These are phyloP conservation scores for Trypanosomatidae sp. DNA, from an alignment of 208 protist species.

Conservation along the genomic window DNA sequence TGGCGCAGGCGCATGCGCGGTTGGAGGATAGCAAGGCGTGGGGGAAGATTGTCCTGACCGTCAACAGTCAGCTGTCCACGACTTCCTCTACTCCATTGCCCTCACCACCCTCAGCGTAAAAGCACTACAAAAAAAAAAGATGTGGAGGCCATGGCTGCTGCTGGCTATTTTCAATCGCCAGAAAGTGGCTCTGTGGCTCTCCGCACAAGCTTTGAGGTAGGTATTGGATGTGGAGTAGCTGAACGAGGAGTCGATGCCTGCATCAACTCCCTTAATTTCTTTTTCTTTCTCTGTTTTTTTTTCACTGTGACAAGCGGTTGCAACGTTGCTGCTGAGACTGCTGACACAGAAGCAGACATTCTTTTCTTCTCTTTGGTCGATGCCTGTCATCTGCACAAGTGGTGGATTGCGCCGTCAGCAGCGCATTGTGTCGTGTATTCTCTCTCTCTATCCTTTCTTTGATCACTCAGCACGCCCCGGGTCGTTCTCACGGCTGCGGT, in stretches of 20 bases:
- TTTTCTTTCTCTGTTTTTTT: neutral
- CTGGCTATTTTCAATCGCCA: neutral
- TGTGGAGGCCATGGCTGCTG: neutral
- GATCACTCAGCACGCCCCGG: neutral
- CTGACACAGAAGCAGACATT: too few species aligned
- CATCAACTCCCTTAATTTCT: too few species aligned
- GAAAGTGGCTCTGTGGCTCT: too few species aligned
- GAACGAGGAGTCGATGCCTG: too few species aligned
- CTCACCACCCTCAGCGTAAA: too few species aligned
- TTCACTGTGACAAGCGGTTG: neutral
- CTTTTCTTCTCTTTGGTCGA: neutral
- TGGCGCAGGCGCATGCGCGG: constrained; percentile 53
- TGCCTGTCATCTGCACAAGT: too few species aligned
- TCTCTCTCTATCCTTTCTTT: neutral
- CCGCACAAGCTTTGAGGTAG: too few species aligned
- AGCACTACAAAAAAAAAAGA: too few species aligned
- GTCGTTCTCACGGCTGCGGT: too few species aligned
- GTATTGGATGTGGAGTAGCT: too few species aligned
- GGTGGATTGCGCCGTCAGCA: too few species aligned
- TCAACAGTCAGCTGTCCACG: constrained; percentile 16
- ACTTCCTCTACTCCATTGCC: neutral
- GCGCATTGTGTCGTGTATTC: neutral
- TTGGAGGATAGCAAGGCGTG: constrained; percentile 57
- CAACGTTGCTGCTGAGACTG: too few species aligned
- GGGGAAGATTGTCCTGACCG: constrained; percentile 70